Evolutionary conservation across 495 filamentous ascomycete genomes (phyloP).

Genomic region (Symbiotaphrina buchneri): DNA sequence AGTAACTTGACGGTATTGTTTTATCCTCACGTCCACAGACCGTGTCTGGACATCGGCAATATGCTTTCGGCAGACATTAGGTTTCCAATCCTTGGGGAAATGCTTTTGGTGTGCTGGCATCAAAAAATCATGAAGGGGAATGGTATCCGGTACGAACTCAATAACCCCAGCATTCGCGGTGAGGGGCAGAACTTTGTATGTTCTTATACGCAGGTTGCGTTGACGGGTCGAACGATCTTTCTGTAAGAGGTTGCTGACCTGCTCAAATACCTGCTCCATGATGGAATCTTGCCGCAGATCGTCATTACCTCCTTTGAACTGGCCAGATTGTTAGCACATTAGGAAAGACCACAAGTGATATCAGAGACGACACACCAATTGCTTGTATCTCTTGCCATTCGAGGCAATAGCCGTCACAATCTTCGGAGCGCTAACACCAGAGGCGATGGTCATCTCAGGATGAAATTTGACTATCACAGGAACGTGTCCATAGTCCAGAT

Average conservation of each 20-base stretch:
- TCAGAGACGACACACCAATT: conserved; percentile 28
- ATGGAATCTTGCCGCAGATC: conserved; percentile 97
- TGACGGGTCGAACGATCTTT: conserved; percentile 69
- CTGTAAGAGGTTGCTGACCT: conserved; percentile 75
- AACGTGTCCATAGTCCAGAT: conserved; percentile 52
- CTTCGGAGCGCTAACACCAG: conserved; percentile 78
- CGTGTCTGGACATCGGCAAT: conserved; percentile 50
- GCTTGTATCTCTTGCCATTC: conserved; percentile 61
- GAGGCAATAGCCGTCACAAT: conserved; percentile 58
- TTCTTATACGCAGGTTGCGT: conserved; percentile 69
- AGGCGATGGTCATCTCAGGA: conserved; percentile 58
- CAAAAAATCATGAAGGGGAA: conserved; percentile 73
- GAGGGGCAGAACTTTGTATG: conserved; percentile 88
- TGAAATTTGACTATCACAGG: conserved; percentile 48
- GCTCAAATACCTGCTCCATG: conserved; percentile 98
- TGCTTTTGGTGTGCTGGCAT: conserved; percentile 78
- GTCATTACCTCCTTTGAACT: conserved; percentile 85
- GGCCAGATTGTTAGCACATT: conserved; percentile 3
- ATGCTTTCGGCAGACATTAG: conserved; percentile 46
- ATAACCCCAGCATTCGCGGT: conserved; percentile 74
- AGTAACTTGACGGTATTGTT: conserved; percentile 47
- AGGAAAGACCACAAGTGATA: conserved; percentile 1
- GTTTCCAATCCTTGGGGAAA: conserved; percentile 65
- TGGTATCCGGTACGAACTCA: conserved; percentile 85
- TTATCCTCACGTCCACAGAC: conserved; percentile 43